Base-by-base conservation (phyloP, 2,329 filamentous ascomycete species). In the Tolypocladium album region DNA sequence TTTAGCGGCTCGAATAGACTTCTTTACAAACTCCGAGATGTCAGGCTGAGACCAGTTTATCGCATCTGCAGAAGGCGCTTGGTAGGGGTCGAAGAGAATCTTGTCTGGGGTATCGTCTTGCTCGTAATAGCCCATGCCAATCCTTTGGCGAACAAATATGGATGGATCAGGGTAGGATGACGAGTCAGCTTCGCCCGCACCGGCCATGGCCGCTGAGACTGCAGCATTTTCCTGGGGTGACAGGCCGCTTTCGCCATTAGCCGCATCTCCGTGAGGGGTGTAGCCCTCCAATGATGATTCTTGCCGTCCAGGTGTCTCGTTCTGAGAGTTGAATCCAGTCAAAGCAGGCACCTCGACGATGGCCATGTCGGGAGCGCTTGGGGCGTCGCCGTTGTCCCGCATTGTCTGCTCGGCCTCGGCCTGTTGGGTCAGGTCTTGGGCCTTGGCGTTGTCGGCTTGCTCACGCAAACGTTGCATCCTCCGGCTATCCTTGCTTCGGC, bases 121-220 rank as follows among this genome's bases (percentile, higher is more conserved):
- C 60, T 85, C 78, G 66, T 85, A 86, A 68, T 85, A 85, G 12
- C 82, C 82, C 75, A 83, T 80, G 20, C 83, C 83, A 63, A 85
- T 80, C 39, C 80, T 75, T 57, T 80, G 78, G n/a, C 73, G 74
- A 47, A 71, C 73, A 43, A 78, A 68, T 42, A 74, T 66, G n/a
- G 78, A 73, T 8, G 79, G 79, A 60, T 84, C 81, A 0, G 81
- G 80, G 63, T 82, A 82, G 2, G 71, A 65, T 1, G 75, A 72
- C 11, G 66, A 64, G 57, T 74, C 70, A 9, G 64, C 65, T 27
- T 68, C 66, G 36, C 70, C 66, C 17, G 67, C 64, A 39, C 72
- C 72, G 61, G 63, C 59, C 38, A 61, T 58, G 13, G 63, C 62
- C 15, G 58, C 56, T 57, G 42, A 60, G 43, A 15, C 34, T 20